phyloP scores from a whole-genome alignment of 441 rosid species.

The Raphanus hybrid region DNA sequence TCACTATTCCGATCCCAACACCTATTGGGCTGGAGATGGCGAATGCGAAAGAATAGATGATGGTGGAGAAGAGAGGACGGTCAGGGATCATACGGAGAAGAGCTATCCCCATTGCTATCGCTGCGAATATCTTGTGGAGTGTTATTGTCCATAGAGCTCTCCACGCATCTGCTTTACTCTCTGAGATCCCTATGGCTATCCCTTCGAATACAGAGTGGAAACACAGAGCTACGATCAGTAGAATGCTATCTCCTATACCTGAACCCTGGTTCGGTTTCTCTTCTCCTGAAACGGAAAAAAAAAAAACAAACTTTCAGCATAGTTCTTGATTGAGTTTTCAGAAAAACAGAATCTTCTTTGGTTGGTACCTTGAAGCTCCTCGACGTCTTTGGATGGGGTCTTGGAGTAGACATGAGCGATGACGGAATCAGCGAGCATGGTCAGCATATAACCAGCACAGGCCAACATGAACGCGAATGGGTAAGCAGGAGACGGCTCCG shows the following conservation, averaged over 20 bases:
- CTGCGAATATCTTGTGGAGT: conserved; percentile 87
- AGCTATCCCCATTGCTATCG: conserved; percentile 88
- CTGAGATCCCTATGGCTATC: conserved; percentile 79
- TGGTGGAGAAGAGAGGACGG: conserved; percentile 66
- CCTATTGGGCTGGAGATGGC: conserved; percentile 84
- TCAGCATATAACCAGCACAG: conserved; percentile 68
- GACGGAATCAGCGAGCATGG: conserved; percentile 73
- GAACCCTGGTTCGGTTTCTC: conserved; percentile 38
- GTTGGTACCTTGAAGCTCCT: conserved; percentile 60
- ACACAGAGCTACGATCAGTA: conserved; percentile 75
- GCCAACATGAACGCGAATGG: conserved; percentile 92
- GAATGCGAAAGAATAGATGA: conserved; percentile 71
- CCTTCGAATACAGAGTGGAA: conserved; percentile 93
- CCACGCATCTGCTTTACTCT: conserved; percentile 71
- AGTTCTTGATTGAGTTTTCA: neutral
- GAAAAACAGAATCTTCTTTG: neutral
- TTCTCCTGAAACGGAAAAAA: conserved; percentile 23
- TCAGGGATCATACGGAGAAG: conserved; percentile 81
- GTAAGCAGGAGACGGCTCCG: conserved; percentile 47
- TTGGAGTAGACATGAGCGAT: conserved; percentile 60
- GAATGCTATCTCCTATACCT: conserved; percentile 65
- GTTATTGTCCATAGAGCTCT: conserved; percentile 82
- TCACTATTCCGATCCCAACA: conserved; percentile 74
- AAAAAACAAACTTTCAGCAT: conserved; percentile 14
- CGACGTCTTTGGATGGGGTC: conserved; percentile 48